Base-by-base conservation (phyloP, 2,329 filamentous ascomycete genomes). In the Aspergillus sp. region DNA sequence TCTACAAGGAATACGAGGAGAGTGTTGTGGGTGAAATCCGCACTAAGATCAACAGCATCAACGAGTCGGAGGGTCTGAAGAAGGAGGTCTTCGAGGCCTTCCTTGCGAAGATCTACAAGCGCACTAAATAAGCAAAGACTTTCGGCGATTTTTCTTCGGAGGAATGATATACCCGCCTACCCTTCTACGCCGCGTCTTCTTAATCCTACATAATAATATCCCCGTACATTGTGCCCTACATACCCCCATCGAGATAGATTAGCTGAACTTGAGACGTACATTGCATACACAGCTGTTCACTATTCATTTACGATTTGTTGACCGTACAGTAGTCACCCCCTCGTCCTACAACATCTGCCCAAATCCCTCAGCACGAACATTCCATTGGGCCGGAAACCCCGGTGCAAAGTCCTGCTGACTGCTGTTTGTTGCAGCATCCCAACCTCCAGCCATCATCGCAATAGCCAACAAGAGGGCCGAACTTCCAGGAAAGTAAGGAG, bases 41-140 rank as follows among this genome's bases (percentile, higher is more conserved):
- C 70, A 78, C 83, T 61, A 85, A 89, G 82, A 97, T 99, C 71
- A 84, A 83, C 21, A 80, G 87, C 62, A 82, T 98, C 55, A 92
- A 99, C 72, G 93, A 97, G 84, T 88, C 84, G 63, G 86, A 90
- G 66, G 95, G 95, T 15, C 80, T 99, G 72, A 97, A 96, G 85
- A 95, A 91, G 85, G 85, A 84, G 61, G 86, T 98, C 43, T 97
- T 98, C 69, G 90, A 96, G 70, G 85, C 86, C 48, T 99, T 98
- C 84, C 82, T 99, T 66, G 83, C 84, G 78, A 99, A 99, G 86
- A 98, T 99, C 75, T 98, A 98, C 86, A 97, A 97, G 88, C 86
- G 95, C 74, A 95, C 87, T 85, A 98, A 97, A 81, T 98, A 91
- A 76, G 78, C 59, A 12, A 10, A 91, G 76, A 78, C 59, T 12